Conservation (phyloP, 169 alveolate genomes). For the Cryptosporidium ubiquitum region DNA sequence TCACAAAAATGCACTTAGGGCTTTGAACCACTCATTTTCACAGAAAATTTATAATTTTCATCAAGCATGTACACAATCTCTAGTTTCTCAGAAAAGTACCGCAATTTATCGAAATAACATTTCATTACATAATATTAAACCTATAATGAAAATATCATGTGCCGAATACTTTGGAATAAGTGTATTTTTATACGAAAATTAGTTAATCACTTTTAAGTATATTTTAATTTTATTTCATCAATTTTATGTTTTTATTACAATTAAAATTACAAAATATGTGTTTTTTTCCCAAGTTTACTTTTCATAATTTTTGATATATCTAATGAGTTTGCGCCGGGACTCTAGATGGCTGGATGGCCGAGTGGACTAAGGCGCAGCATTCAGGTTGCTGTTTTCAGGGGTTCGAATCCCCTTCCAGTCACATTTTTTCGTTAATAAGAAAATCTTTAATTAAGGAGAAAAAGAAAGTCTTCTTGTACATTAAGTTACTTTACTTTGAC, state of each 20-base stretch:
- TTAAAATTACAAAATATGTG: not conserved
- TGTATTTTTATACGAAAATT: not conserved
- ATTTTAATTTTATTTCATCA: not conserved
- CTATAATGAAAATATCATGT: slow-evolving; percentile 40
- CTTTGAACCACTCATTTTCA: slow-evolving; percentile 54
- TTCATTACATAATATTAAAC: slow-evolving; percentile 34
- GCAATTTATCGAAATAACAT: slow-evolving; percentile 27
- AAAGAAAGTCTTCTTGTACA: too few relatives aligned
- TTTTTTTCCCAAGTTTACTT: not conserved
- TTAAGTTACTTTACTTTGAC: not conserved
- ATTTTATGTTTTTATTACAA: not conserved
- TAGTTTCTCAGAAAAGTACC: slow-evolving; percentile 56
- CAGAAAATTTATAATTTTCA: slow-evolving; percentile 37
- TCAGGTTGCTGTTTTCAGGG: slow-evolving; percentile 76
- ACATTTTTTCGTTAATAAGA: not conserved
- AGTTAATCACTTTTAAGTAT: not conserved
- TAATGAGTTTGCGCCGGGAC: not conserved
- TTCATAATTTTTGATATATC: not conserved
- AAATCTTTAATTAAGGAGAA: not conserved
- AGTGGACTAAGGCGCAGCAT: slow-evolving; percentile 76
- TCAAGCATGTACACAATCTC: slow-evolving; percentile 70
- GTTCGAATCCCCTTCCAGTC: slow-evolving; percentile 77
- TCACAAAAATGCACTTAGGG: slow-evolving; percentile 55
- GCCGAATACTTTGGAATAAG: slow-evolving; percentile 72
- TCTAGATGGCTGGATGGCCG: slow-evolving; percentile 74